phyloP scores from a whole-genome alignment of 768 basidiomycete species.

The Pleurotus pulmonarius region DNA sequence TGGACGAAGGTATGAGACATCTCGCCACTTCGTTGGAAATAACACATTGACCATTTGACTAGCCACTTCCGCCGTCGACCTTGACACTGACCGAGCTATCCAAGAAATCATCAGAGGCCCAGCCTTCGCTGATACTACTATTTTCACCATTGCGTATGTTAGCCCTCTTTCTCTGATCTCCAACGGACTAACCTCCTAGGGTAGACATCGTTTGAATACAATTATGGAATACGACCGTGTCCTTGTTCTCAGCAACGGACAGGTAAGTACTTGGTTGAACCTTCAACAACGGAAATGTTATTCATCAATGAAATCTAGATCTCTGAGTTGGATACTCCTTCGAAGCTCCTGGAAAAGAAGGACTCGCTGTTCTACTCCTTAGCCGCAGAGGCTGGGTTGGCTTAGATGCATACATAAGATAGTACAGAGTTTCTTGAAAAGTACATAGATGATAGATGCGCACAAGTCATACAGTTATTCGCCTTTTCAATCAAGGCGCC shows the following conservation, averaged over 20 bases:
- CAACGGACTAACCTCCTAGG: background rate
- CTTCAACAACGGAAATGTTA: conserved; percentile 3
- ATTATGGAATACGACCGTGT: conserved; percentile 81
- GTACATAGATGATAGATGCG: too few species aligned
- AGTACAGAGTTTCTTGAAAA: background rate
- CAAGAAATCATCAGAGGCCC: conserved; percentile 84
- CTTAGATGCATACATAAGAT: background rate
- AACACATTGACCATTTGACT: conserved; percentile 1
- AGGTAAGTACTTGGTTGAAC: conserved; percentile 30
- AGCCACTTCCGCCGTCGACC: conserved; percentile 88
- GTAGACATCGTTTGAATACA: conserved; percentile 76
- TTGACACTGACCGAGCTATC: conserved; percentile 86
- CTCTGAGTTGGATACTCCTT: conserved; percentile 78
- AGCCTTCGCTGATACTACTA: conserved; percentile 74
- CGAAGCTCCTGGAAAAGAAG: conserved; percentile 53
- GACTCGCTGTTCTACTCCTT: conserved; percentile 41
- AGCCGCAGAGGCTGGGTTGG: background rate
- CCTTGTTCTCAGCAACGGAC: conserved; percentile 79
- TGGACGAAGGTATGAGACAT: conserved; percentile 74
- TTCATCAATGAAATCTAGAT: conserved; percentile 31
- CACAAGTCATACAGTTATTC: too few species aligned
- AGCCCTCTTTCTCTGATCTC: background rate
- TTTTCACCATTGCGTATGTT: conserved; percentile 81
- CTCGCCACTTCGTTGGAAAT: conserved; percentile 6
- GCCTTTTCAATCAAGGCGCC: too few species aligned